Percentiles rank a stretch among this genome's conserved stretches.
phyloP scores from a whole-genome alignment of 345 rosid species.

The Pistacia atlantica region DNA sequence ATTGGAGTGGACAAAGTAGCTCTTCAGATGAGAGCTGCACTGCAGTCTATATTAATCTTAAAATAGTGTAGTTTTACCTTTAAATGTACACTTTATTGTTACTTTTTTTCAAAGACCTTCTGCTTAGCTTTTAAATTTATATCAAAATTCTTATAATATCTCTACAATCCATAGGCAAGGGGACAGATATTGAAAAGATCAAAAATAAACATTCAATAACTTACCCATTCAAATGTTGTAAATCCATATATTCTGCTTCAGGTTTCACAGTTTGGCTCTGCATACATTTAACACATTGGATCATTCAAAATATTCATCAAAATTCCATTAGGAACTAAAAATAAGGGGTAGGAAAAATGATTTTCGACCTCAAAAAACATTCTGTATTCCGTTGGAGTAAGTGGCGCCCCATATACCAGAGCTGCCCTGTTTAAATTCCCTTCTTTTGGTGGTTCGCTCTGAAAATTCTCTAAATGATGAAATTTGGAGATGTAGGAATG shows the following conservation, averaged over 20 bases:
- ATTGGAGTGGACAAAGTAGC: background rate
- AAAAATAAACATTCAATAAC: slow-evolving; percentile 23
- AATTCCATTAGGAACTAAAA: background rate
- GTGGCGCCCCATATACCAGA: slow-evolving; percentile 66
- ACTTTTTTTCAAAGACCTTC: background rate
- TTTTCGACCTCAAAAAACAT: slow-evolving; percentile 70
- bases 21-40: background rate
- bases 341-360: slow-evolving; percentile 1
- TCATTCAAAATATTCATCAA: background rate
- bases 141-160: background rate
- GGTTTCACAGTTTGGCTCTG: slow-evolving; percentile 71
- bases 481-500: slow-evolving; percentile 43
- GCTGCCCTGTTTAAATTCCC: slow-evolving; percentile 39
- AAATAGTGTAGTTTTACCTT: no score
- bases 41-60: background rate
- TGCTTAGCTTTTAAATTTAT: background rate
- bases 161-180: background rate
- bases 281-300: slow-evolving; percentile 16
- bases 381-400: slow-evolving; percentile 70
- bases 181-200: background rate
- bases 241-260: slow-evolving; percentile 65
- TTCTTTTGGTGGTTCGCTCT: slow-evolving; percentile 26
- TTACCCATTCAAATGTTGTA: slow-evolving; percentile 58
- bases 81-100: background rate
- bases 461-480: slow-evolving; percentile 23